These are phyloP conservation scores for Hibiscus syriacus DNA, from an alignment of 345 rosid genomes.

Conservation along the genomic window DNA sequence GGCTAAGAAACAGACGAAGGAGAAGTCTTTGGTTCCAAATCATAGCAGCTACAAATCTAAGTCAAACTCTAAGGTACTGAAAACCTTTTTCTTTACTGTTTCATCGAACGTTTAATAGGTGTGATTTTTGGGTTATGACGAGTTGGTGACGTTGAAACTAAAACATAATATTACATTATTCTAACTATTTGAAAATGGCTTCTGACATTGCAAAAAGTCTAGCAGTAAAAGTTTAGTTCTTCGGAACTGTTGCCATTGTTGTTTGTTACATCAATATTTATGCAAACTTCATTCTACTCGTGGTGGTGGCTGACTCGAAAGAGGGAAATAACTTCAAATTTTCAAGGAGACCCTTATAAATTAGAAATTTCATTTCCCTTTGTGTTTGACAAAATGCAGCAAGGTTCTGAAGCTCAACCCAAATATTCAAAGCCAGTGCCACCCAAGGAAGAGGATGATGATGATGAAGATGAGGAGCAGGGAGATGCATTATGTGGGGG, in stretches of 20 bases:
- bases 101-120: neutral
- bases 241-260: slow-evolving; percentile 1
- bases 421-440: slow-evolving; percentile 32
- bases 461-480: slow-evolving; percentile 51
- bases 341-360: neutral
- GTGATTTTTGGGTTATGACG: neutral
- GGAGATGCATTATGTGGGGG: slow-evolving; percentile 58
- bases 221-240: neutral
- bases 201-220: neutral
- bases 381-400: slow-evolving; percentile 17
- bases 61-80: slow-evolving; percentile 56
- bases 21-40: slow-evolving; percentile 55
- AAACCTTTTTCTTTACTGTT: neutral
- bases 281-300: neutral
- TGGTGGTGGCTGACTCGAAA: neutral
- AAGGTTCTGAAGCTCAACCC: slow-evolving; percentile 42
- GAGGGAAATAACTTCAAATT: no score
- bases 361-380: neutral
- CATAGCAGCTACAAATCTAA: slow-evolving; percentile 65
- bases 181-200: neutral
- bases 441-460: slow-evolving; percentile 48
- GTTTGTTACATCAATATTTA: neutral
- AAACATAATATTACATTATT: neutral
- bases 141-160: neutral
- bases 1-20: no score